Evolutionary conservation across 73 alveolate species (phyloP).

Genomic region (Diophrys sp.): DNA sequence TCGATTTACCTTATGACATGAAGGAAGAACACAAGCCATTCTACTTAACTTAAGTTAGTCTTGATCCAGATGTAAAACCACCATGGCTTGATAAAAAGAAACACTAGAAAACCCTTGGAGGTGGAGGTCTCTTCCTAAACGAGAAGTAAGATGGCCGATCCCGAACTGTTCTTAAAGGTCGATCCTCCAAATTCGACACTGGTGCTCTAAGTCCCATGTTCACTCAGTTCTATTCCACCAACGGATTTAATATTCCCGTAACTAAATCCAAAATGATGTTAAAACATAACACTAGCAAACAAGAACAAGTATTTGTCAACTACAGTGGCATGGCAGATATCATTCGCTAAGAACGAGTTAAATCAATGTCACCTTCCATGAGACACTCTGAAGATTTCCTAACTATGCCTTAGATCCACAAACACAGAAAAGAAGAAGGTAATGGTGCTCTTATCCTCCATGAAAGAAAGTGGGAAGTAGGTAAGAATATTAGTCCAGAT

Average conservation of each 20-base stretch:
- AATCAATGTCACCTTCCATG: too few relatives aligned
- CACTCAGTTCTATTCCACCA: background rate
- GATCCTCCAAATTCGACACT: conserved; percentile 2
- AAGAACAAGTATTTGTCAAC: background rate
- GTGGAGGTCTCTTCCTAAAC: background rate
- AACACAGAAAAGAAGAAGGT: too few relatives aligned
- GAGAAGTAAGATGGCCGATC: conserved; percentile 10
- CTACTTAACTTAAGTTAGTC: background rate
- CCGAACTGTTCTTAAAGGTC: background rate
- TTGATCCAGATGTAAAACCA: background rate
- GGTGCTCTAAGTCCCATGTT: conserved; percentile 1
- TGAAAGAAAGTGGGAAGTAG: background rate
- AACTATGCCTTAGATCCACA: too few relatives aligned
- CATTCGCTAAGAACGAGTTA: background rate
- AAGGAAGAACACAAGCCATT: background rate
- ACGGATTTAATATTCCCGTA: conserved; percentile 2
- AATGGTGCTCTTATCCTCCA: too few relatives aligned
- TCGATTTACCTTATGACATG: background rate
- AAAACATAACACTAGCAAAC: background rate
- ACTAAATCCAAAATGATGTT: conserved; percentile 1
- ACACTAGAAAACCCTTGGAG: background rate
- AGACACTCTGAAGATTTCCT: too few relatives aligned
- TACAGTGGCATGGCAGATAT: background rate
- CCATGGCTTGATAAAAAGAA: background rate
- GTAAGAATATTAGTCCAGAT: background rate